A percentile compares a stretch with the other conserved stretches of the same genome.
These are phyloP conservation scores for Aulographum hederae DNA, from an alignment of 2,329 filamentous ascomycete genomes.

Conservation along the genomic window DNA sequence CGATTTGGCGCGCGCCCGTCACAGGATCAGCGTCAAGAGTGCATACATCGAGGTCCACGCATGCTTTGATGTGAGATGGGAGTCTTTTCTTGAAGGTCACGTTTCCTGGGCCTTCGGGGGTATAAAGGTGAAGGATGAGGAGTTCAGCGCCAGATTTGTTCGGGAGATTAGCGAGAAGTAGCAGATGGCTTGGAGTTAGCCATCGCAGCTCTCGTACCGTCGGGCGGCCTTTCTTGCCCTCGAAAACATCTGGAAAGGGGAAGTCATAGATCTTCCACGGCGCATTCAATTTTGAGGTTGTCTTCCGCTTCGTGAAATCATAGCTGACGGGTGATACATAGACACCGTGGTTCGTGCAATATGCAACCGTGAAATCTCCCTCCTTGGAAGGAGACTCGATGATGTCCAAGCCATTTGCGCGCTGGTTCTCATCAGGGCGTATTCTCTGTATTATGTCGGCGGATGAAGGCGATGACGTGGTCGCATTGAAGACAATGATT, in stretches of 20 bases:
- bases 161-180: slow-evolving; percentile 37
- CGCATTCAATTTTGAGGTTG: slow-evolving; percentile 19
- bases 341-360: slow-evolving; percentile 60
- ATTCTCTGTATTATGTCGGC: slow-evolving; percentile 37
- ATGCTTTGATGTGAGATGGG: slow-evolving; percentile 50
- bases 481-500: slow-evolving; percentile 62
- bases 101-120: slow-evolving; percentile 32
- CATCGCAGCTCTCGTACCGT: slow-evolving; percentile 40
- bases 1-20: slow-evolving; percentile 53
- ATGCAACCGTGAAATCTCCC: slow-evolving; percentile 53
- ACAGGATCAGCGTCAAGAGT: slow-evolving; percentile 38
- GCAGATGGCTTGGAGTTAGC: slow-evolving; percentile 31
- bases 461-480: slow-evolving; percentile 29
- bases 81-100: slow-evolving; percentile 38
- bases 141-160: slow-evolving; percentile 37
- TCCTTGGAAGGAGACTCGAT: slow-evolving; percentile 41
- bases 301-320: slow-evolving; percentile 23
- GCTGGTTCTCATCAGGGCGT: slow-evolving; percentile 28
- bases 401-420: slow-evolving; percentile 55
- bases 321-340: slow-evolving; percentile 44
- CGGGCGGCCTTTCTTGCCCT: slow-evolving; percentile 20
- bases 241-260: slow-evolving; percentile 16
- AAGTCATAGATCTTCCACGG: slow-evolving; percentile 24
- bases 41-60: slow-evolving; percentile 60
- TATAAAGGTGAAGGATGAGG: slow-evolving; percentile 39